Evolutionary conservation across 371 early-diverging fungal genomes (phyloP).

Genomic region (Cokeromyces recurvatus): DNA sequence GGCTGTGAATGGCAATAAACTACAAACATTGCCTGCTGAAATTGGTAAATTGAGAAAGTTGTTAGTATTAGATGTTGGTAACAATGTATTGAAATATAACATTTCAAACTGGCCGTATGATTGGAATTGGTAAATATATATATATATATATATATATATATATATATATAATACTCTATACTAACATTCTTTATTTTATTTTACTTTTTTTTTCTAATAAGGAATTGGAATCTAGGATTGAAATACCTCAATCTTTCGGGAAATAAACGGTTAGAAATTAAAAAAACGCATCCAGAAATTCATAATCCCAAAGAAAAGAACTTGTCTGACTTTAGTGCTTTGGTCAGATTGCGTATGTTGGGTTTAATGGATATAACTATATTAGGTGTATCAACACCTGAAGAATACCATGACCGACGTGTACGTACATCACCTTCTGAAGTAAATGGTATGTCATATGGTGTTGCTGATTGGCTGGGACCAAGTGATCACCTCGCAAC

Average conservation of each 20-base stretch:
- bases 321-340: conserved; percentile 72
- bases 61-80: conserved; percentile 79
- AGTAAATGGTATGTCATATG: conserved; percentile 78
- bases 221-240: conserved; percentile 88
- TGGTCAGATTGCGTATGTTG: conserved; percentile 71
- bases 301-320: conserved; percentile 48
- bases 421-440: conserved; percentile 82
- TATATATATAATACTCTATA: too few relatives aligned
- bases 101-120: conserved; percentile 94
- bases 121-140: conserved; percentile 80
- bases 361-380: conserved; percentile 90
- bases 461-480: conserved; percentile 84
- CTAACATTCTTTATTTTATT: too few relatives aligned
- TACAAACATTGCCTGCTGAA: conserved; percentile 90
- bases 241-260: conserved; percentile 89
- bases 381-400: conserved; percentile 73
- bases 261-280: conserved; percentile 86
- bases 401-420: conserved; percentile 77
- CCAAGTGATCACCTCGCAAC: conserved; percentile 57
- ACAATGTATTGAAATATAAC: conserved; percentile 88
- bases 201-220: conserved; percentile 6
- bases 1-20: conserved; percentile 86
- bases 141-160: neutral
- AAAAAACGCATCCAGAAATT: conserved; percentile 53
- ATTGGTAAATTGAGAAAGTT: conserved; percentile 78